Evolutionary conservation across 73 alveolate species (phyloP).

Genomic region (Effrenium voratum): DNA sequence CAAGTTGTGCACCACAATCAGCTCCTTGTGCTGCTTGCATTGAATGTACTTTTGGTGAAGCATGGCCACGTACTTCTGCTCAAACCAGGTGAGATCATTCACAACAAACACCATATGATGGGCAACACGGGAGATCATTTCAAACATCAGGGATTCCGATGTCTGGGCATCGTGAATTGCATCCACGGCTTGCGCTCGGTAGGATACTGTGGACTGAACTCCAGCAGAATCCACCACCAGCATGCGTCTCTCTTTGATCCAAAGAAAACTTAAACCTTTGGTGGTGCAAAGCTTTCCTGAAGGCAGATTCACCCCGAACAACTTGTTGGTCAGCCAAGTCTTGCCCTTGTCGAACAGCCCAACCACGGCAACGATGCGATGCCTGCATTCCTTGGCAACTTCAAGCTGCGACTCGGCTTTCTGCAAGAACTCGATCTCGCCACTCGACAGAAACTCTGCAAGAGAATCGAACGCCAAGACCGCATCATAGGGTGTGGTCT

Average conservation of each 20-base stretch:
- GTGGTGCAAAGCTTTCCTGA: conserved; percentile 42
- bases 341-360: conserved; percentile 63
- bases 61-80: conserved; percentile 41
- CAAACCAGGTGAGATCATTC: conserved; percentile 65
- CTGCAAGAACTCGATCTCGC: conserved; percentile 19
- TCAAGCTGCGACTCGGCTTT: conserved; percentile 32
- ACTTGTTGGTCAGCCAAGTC: conserved; percentile 47
- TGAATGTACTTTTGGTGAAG: conserved; percentile 40
- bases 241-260: conserved; percentile 46
- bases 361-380: conserved; percentile 59
- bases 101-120: conserved; percentile 65
- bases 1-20: conserved; percentile 68
- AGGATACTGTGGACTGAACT: conserved; percentile 48
- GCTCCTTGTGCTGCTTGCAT: conserved; percentile 54
- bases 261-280: conserved; percentile 39
- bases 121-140: conserved; percentile 80
- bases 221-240: conserved; percentile 62
- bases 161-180: conserved; percentile 41
- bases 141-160: conserved; percentile 54
- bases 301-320: conserved; percentile 23
- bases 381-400: not conserved
- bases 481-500: conserved; percentile 13
- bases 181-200: conserved; percentile 7
- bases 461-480: conserved; percentile 55
- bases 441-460: conserved; percentile 29